Conservation (phyloP, 2,329 filamentous ascomycete genomes). For the Pyrenophora seminiperda region DNA sequence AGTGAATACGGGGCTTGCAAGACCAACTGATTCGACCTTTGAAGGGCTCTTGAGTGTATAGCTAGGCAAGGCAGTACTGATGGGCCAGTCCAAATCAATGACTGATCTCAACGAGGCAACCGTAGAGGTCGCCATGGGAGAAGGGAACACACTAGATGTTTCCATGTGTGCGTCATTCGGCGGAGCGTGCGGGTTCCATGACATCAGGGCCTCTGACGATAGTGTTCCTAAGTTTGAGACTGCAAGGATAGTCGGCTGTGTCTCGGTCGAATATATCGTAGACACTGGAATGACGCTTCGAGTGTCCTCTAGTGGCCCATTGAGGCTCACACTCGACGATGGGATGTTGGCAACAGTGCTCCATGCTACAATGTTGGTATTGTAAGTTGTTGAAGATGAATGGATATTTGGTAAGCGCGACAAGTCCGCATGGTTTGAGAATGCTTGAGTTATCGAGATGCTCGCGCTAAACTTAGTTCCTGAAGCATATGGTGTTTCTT, state of each 20-base stretch:
- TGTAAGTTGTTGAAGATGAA: no score
- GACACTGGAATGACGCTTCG: neutral
- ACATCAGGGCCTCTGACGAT: neutral
- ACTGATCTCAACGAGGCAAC: neutral
- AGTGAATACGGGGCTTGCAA: neutral
- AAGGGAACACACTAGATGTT: neutral
- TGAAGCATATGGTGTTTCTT: neutral
- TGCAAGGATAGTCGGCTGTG: neutral
- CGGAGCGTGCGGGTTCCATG: neutral
- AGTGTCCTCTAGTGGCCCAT: neutral
- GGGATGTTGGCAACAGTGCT: neutral
- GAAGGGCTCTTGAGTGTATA: neutral
- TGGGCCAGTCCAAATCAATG: neutral
- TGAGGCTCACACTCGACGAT: neutral
- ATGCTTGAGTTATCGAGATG: neutral
- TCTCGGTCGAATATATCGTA: neutral
- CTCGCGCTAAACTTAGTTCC: neutral
- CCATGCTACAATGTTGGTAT: neutral
- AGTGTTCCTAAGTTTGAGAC: neutral
- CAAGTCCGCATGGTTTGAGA: neutral
- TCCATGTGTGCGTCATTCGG: neutral
- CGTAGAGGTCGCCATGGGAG: neutral
- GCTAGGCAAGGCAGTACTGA: neutral
- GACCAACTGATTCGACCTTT: accelerated
- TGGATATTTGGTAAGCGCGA: neutral